phyloP scores from a whole-genome alignment of 2,329 filamentous ascomycete species.

The Trichoderma hamatum region DNA sequence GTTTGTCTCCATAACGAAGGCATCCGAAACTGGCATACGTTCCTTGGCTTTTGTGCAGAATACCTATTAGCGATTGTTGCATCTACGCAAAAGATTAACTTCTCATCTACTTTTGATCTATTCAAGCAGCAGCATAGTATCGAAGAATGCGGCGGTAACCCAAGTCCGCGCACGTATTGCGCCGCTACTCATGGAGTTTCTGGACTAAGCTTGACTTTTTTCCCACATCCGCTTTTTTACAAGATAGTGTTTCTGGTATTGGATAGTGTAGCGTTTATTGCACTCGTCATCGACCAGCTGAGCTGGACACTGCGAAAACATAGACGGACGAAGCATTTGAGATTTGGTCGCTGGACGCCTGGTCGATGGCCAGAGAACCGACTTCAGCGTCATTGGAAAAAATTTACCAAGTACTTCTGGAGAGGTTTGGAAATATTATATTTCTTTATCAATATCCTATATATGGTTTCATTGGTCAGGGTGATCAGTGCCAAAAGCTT shows the following conservation, averaged over 20 bases:
- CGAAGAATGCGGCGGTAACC: constrained; percentile 41
- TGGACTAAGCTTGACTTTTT: constrained; percentile 42
- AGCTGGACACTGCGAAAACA: constrained; percentile 45
- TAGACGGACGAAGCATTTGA: constrained; percentile 37
- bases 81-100: constrained; percentile 42
- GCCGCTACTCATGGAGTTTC: constrained; percentile 41
- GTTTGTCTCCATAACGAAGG: constrained; percentile 45
- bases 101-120: constrained; percentile 40
- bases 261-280: constrained; percentile 42
- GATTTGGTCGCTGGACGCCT: constrained; percentile 38
- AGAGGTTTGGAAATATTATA: constrained; percentile 42
- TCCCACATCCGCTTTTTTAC: constrained; percentile 44
- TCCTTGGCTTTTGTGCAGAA: constrained; percentile 45
- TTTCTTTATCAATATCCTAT: constrained; percentile 45
- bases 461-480: constrained; percentile 42
- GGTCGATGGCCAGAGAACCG: constrained; percentile 40
- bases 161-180: constrained; percentile 45
- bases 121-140: constrained; percentile 41
- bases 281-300: constrained; percentile 41
- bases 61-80: constrained; percentile 45
- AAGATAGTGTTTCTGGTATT: constrained; percentile 44
- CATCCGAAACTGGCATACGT: constrained; percentile 47
- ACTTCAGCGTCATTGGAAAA: constrained; percentile 36
- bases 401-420: constrained; percentile 41
- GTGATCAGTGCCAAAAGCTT: constrained; percentile 44